A percentile compares a stretch with the other conserved stretches of the same genome.
Conservation (phyloP, 2,329 filamentous ascomycete genomes). For the Aspergillus tubingensis region DNA sequence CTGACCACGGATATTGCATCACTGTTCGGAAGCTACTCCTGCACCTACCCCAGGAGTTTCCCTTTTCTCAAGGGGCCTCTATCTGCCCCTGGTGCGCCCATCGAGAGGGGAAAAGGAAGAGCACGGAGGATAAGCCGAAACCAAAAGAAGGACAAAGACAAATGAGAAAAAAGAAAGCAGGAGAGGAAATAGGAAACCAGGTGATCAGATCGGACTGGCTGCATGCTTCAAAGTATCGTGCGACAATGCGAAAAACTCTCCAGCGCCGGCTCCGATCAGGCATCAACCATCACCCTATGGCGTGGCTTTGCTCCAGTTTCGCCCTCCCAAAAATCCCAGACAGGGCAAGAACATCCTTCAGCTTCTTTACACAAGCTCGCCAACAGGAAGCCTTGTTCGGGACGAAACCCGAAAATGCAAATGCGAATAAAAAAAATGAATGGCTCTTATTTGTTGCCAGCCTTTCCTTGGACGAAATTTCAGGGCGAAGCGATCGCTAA, state of each 20-base stretch:
- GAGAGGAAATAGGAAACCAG: not conserved
- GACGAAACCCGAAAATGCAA: not conserved
- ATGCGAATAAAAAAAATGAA: too few species aligned
- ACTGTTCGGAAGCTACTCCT: constrained; percentile 15
- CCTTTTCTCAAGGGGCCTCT: constrained; percentile 7
- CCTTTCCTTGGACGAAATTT: constrained; percentile 12
- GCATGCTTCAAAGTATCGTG: constrained; percentile 16
- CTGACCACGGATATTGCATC: constrained; percentile 6
- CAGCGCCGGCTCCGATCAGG: constrained; percentile 5
- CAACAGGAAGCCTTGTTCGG: too few species aligned
- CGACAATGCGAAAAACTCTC: constrained; percentile 11
- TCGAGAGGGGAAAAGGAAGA: not conserved
- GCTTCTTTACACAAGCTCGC: not conserved
- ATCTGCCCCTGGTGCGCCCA: not conserved
- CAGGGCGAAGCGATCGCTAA: constrained; percentile 1
- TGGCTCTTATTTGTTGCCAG: not conserved
- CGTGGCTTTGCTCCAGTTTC: not conserved
- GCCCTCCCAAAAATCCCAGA: not conserved
- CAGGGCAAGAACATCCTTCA: not conserved
- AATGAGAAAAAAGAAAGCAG: not conserved
- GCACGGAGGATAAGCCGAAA: constrained; percentile 3
- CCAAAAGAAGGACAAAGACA: not conserved
- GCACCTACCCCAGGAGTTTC: constrained; percentile 14
- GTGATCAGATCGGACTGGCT: constrained; percentile 3
- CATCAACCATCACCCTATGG: constrained; percentile 3